phyloP scores from a whole-genome alignment of 495 filamentous ascomycete genomes.

The Lentithecium fluviatile region DNA sequence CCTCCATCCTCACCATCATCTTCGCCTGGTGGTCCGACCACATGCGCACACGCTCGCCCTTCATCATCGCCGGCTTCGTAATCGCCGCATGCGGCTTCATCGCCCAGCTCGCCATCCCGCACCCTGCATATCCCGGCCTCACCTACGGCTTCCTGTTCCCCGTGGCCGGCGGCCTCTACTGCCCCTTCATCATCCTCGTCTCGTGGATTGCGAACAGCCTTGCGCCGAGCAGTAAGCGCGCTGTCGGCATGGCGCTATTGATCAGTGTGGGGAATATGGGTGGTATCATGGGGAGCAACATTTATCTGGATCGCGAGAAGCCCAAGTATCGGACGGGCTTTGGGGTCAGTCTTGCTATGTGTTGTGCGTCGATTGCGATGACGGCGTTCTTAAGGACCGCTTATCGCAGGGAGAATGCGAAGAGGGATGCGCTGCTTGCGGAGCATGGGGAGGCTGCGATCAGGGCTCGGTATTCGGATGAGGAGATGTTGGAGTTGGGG shows the following conservation, averaged over 20 bases:
- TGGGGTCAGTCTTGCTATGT: slow-evolving; percentile 20
- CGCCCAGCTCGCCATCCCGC: slow-evolving; percentile 30
- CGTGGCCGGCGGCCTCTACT: slow-evolving; percentile 41
- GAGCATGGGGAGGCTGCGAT: slow-evolving; percentile 25
- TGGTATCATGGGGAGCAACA: slow-evolving; percentile 34
- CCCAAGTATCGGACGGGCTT: slow-evolving; percentile 35
- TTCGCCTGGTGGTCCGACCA: slow-evolving; percentile 30
- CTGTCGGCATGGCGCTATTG: slow-evolving; percentile 38
- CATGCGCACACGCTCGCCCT: slow-evolving; percentile 15
- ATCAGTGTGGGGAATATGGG: slow-evolving; percentile 34
- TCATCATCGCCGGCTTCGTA: slow-evolving; percentile 22
- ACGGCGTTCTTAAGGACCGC: slow-evolving; percentile 21
- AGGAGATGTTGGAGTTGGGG: slow-evolving; percentile 32
- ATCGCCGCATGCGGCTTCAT: slow-evolving; percentile 26
- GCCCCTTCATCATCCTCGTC: slow-evolving; percentile 37
- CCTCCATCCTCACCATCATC: slow-evolving; percentile 27
- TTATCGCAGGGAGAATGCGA: slow-evolving; percentile 24
- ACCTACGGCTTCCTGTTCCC: slow-evolving; percentile 40
- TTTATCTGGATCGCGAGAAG: slow-evolving; percentile 25
- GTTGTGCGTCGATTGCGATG: slow-evolving; percentile 11
- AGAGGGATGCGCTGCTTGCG: slow-evolving; percentile 2
- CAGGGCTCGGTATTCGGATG: slow-evolving; percentile 24
- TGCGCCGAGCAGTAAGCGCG: slow-evolving; percentile 38
- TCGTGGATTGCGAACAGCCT: slow-evolving; percentile 39
- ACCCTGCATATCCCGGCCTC: slow-evolving; percentile 31